phyloP scores from a whole-genome alignment of 495 filamentous ascomycete genomes.

The Xylona heveae region DNA sequence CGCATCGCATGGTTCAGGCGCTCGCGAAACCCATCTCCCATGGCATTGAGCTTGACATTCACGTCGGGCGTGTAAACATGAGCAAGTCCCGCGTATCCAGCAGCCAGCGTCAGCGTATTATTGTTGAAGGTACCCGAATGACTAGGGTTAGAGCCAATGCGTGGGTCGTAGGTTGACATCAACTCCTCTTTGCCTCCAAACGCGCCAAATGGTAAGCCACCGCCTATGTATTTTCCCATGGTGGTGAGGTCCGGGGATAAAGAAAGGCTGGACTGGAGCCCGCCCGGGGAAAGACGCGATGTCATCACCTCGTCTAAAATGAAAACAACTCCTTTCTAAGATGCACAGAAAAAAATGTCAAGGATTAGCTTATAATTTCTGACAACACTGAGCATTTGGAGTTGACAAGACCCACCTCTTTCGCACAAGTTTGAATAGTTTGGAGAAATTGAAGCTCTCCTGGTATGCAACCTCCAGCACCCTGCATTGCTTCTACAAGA shows the following conservation, averaged over 20 bases:
- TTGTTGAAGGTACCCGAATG: slow-evolving; percentile 17
- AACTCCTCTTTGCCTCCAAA: slow-evolving; percentile 11
- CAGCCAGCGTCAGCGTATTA: slow-evolving; percentile 13
- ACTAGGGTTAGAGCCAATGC: slow-evolving; percentile 4
- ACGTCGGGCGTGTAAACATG: slow-evolving; percentile 22
- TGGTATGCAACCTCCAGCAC: slow-evolving; percentile 8
- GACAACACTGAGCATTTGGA: too few species aligned
- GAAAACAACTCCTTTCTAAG: slow-evolving; percentile 6
- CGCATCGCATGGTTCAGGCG: slow-evolving; percentile 12
- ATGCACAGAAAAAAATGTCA: too few species aligned
- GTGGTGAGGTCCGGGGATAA: slow-evolving; percentile 11
- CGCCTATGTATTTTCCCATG: slow-evolving; percentile 12
- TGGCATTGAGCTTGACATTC: slow-evolving; percentile 15
- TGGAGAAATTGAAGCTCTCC: slow-evolving; percentile 7
- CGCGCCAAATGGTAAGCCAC: slow-evolving; percentile 11
- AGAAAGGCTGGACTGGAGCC: slow-evolving; percentile 6
- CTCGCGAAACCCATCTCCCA: slow-evolving; percentile 17
- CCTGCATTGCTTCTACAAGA: slow-evolving; percentile 12
- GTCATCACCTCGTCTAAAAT: slow-evolving; percentile 16
- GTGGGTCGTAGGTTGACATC: slow-evolving; percentile 12
- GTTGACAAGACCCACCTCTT: slow-evolving; percentile 4
- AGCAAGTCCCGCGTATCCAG: slow-evolving; percentile 13
- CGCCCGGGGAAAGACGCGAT: slow-evolving; percentile 9
- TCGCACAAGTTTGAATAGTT: slow-evolving; percentile 6
- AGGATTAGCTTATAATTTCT: too few species aligned